Evolutionary conservation across 1,284 basidiomycete species (phyloP), one percentile per base, ranked within the genome.

Genomic region (Schizophyllum commune): DNA sequence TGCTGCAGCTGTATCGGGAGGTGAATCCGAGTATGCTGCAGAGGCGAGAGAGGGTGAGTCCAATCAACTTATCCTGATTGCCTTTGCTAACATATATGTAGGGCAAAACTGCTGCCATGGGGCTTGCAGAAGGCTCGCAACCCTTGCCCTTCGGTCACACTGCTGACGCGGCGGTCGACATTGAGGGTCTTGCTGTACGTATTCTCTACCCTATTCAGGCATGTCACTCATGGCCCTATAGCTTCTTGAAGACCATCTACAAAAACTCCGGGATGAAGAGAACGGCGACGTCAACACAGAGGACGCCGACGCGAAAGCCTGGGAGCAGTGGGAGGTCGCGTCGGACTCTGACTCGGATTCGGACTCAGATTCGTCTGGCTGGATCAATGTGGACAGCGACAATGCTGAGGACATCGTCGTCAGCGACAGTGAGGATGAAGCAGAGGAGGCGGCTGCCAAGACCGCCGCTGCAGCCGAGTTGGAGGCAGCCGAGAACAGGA

Each of bases 11-110:
- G n/a, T 99, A 94, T 77, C 82, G 97, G 39, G 96, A 98, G 68
- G 92, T 98, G 63, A 98, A 98, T 73, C 97, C 97, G 0, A 88
- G 86, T 1, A 84, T 99, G 85, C 79, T 99, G 68, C 95, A 93
- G 75, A 83, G 88, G 63, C 80, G 93, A 61, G 96, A 99, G 71
- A 79, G 96, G 67, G 91, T 89, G 67, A 61, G 85, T 69, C 8
- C 27, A 63, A 53, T 58, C 19, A 53, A 62, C 6, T 32, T 27
- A 60, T 47, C 22, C 32, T 55, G 33, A 58, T 47, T 11, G 3
- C 2, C 17, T 9, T 57, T 7, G 22, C 52, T 62, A 21, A 60
- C 13, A 52, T 58, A 32, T 56, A 58, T 61, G 21, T 66, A 91
- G 88, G 93, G 93, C 51, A 96, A 96, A 79, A 86, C 91, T 34